Percentiles rank a stretch among this genome's conserved stretches.
Conservation (phyloP, 73 alveolate genomes). For the Blepharisma japonicum region DNA sequence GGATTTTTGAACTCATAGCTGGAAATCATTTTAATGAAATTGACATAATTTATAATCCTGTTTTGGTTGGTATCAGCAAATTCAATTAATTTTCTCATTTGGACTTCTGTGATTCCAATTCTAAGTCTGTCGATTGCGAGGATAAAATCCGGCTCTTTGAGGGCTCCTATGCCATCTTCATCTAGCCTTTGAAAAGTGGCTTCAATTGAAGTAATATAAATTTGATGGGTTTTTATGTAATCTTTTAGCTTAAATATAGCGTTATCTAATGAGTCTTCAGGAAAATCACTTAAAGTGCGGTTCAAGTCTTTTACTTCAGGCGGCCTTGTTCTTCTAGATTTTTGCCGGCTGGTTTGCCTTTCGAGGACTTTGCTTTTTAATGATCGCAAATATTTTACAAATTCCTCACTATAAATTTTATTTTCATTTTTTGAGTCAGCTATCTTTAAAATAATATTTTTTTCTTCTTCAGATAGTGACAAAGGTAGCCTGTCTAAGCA, state of each 20-base stretch:
- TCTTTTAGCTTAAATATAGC: constrained; percentile 4
- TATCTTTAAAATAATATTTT: neutral
- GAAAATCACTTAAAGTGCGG: neutral
- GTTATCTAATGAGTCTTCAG: neutral
- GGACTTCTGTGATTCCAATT: neutral
- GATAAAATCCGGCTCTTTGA: neutral
- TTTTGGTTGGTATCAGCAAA: neutral
- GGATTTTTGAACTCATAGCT: neutral
- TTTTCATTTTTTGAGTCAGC: constrained; percentile 18
- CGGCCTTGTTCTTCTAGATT: neutral
- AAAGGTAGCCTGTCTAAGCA: constrained; percentile 8
- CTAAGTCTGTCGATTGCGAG: constrained; percentile 3
- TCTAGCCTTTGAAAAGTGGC: constrained; percentile 3
- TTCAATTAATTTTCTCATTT: neutral
- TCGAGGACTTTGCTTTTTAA: neutral
- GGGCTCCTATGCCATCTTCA: constrained; percentile 3
- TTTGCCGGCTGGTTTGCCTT: neutral
- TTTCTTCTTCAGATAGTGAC: neutral
- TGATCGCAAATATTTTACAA: neutral
- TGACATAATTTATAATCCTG: neutral
- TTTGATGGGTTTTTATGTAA: neutral
- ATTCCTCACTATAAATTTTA: constrained; percentile 2
- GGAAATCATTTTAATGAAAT: neutral
- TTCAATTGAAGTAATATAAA: neutral
- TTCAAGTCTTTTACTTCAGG: neutral